Conservation (phyloP, 257 asterid genomes). For the Penstemon barbatus region DNA sequence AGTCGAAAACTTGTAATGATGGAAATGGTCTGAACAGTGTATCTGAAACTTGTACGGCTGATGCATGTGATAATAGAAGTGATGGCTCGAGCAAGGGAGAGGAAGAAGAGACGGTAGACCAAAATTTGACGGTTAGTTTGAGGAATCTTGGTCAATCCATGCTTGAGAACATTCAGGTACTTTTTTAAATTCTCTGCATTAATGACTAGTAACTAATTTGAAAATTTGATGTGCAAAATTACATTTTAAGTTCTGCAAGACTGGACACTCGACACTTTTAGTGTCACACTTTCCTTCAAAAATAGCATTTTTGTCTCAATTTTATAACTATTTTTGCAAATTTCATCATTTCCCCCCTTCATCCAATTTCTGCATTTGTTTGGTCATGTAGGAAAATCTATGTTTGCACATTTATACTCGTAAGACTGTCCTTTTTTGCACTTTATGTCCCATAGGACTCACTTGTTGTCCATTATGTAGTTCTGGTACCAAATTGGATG, state of each 20-base stretch:
- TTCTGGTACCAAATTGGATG: too few relatives aligned
- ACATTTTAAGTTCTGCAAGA: not conserved
- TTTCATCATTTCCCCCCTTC: too few relatives aligned
- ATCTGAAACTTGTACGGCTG: constrained; percentile 17
- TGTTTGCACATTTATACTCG: too few relatives aligned
- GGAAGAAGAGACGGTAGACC: constrained; percentile 42
- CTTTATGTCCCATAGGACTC: too few relatives aligned
- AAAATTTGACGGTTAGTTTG: constrained; percentile 44
- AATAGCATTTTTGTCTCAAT: too few relatives aligned
- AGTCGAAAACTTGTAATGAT: constrained; percentile 22
- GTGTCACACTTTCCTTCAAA: too few relatives aligned
- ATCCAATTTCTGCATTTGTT: too few relatives aligned
- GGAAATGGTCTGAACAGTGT: constrained; percentile 30
- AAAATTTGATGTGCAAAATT: not conserved
- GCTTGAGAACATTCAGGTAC: constrained; percentile 59
- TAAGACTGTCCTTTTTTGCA: too few relatives aligned
- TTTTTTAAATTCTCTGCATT: not conserved
- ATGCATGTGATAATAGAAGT: constrained; percentile 8
- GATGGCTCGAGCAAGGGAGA: constrained; percentile 40
- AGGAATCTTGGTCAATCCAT: constrained; percentile 53
- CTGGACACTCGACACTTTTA: too few relatives aligned
- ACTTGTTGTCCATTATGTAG: too few relatives aligned
- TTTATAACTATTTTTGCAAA: too few relatives aligned
- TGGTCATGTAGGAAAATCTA: too few relatives aligned
- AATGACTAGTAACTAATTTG: not conserved